phyloP scores from a whole-genome alignment of 75 land plant species.

The Ceratopteris richardii region DNA sequence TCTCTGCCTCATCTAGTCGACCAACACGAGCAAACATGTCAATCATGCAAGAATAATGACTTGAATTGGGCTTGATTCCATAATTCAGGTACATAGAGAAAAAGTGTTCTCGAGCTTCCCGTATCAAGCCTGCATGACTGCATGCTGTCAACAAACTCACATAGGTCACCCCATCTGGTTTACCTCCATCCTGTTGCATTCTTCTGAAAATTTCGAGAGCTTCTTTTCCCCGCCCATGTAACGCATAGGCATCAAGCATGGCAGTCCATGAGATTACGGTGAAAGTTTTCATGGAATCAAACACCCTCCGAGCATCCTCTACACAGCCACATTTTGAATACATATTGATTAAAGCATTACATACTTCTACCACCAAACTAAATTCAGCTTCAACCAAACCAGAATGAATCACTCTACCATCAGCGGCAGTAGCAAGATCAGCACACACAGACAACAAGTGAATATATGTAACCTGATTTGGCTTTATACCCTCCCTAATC shows the following conservation, averaged over 20 bases:
- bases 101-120: constrained; percentile 30
- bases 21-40: constrained; percentile 45
- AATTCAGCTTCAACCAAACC: constrained; percentile 29
- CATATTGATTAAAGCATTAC: constrained; percentile 45
- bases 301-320: constrained; percentile 36
- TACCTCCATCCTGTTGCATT: constrained; percentile 25
- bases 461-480: constrained; percentile 39
- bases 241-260: constrained; percentile 39
- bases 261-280: constrained; percentile 46
- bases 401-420: constrained; percentile 30
- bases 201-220: constrained; percentile 27
- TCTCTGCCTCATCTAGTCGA: constrained; percentile 32
- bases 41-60: constrained; percentile 48
- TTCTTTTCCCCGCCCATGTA: constrained; percentile 33
- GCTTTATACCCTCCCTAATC: constrained; percentile 31
- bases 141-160: constrained; percentile 48
- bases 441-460: constrained; percentile 38
- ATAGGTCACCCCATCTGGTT: constrained; percentile 37
- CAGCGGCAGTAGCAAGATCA: constrained; percentile 20
- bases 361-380: constrained; percentile 13
- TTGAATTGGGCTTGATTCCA: constrained; percentile 25
- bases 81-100: constrained; percentile 27
- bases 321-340: constrained; percentile 50
- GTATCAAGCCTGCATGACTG: constrained; percentile 41
- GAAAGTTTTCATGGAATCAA: constrained; percentile 19